Evolutionary conservation across 2,329 filamentous ascomycete species (phyloP), one percentile per base, ranked within the genome.

Genomic region (Sclerotinia minor): DNA sequence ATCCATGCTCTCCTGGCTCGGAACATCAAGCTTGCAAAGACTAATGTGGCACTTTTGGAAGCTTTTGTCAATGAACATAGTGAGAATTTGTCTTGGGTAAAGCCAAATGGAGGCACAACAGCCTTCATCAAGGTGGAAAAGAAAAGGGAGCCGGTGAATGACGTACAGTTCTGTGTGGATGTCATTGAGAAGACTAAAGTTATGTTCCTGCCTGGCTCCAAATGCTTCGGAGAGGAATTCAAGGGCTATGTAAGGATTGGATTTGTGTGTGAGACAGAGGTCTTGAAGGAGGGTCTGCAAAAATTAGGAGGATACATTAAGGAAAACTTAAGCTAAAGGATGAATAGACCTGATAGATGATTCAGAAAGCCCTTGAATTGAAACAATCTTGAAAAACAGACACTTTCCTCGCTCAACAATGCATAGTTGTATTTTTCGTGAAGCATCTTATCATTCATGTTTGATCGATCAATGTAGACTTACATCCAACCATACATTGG

Each of bases 21-120:
- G 21, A 92, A 92, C 73, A 83, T 89, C 57, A 80, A 81, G 35
- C 82, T 95, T 2, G 90, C 89, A 4, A 88, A 84, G 72, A 85
- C 80, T 1, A 95, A 95, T 75, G 76, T 90, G 5, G 83, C 80
- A 5, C 75, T 92, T 8, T 77, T 94, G n/a, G 86, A 89, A 68
- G 81, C 79, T 1, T 94, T 92, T 71, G 81, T 94, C 4, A 82
- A 87, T 38, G 83, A 85, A 64, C 85, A 93, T 75, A 81, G 83
- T 50, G 61, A 64, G 11, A 64, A 64, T 83, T 84, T 70, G 83
- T 85, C 8, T 89, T 95, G 90, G 90, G 83, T 88, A 5, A 90
- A 87, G 77, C 92, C 92, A 1, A 85, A 85, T 6, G 92, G 91
- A 0, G 92, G 92, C 0, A 96, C 92, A 2, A 94, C 90, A 11